Base-by-base conservation (phyloP, 192 early-diverging fungal species). In the Backusella australiensis region DNA sequence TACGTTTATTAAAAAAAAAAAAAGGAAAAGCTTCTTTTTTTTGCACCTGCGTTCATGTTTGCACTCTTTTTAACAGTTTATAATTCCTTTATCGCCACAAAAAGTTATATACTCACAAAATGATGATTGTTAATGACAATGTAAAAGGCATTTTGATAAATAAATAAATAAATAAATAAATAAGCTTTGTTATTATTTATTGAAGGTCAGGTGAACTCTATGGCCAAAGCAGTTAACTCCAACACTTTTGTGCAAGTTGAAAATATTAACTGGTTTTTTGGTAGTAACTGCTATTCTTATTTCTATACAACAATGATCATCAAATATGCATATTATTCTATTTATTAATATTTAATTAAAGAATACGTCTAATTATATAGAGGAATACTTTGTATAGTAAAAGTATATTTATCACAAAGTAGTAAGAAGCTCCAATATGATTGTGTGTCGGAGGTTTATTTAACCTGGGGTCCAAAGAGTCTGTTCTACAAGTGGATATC, bases 371-470 rank as follows among this genome's bases (percentile, higher is more conserved):
- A 19, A 44, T 44, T 44, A 44, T 44, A 44, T 17, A 44, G 15
- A 17, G 4, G 15, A 17, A 17, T 44, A 19, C 42, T 44, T 44
- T 44, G 15, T 44, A 44, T 49, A 49, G 46, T 49, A 49, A 49
- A 49, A n/a, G 42, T 44, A 44, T 15, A 44, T 44, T 4, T 44
- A 44, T 39, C 38, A 12, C 38, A 39, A 4, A 44, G 12, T 44
- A 44, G 12, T 44, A 44, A 44, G 14, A 19, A 19, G 19, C 19
- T 19, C 15, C 19, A 49, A 12, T 63, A 2, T 29, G 56, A 39
- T 39, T 63, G 56, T 63, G 23, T 29, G 56, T 63, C 56, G 56
- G 56, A 63, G 56, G 56, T 63, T 63, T 63, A 63, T 63, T 63
- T 63, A 63, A 63, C 56, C 56, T 63, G 56, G 56, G 56, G 26